phyloP scores from a whole-genome alignment of 306 rosid species.

The Gleditsia sinensis region DNA sequence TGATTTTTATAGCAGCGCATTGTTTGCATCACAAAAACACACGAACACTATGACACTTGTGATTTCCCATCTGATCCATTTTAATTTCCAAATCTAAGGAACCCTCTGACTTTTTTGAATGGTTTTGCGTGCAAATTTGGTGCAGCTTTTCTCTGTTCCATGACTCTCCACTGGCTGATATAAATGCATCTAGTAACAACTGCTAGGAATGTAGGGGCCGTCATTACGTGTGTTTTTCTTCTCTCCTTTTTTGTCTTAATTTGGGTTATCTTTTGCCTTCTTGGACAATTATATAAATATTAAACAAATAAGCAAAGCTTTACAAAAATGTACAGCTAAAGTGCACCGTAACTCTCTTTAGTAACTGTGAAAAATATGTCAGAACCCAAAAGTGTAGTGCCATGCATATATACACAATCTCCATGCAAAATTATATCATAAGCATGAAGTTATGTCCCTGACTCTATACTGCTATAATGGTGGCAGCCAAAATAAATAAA shows the following conservation, averaged over 20 bases:
- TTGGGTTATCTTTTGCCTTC: not conserved
- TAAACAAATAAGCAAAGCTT: not conserved
- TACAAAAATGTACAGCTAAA: constrained; percentile 1
- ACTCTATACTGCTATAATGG: not conserved
- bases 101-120: not conserved
- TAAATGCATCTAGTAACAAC: not conserved
- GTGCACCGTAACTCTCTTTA: too few relatives aligned
- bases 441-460: constrained; percentile 26
- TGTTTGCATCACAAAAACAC: too few relatives aligned
- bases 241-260: not conserved
- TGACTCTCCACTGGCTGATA: constrained; percentile 9
- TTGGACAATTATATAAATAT: too few relatives aligned
- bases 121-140: constrained; percentile 13
- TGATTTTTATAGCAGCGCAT: not conserved
- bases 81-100: not conserved
- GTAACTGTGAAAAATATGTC: too few relatives aligned
- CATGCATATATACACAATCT: not conserved
- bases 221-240: not conserved
- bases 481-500: too few relatives aligned
- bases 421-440: constrained; percentile 12
- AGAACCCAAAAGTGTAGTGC: not conserved
- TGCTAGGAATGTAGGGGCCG: too few relatives aligned
- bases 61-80: not conserved
- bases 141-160: constrained; percentile 12
- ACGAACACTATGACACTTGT: not conserved